A percentile compares a stretch with the other conserved stretches of the same genome.
These are phyloP conservation scores for Phytomonas sp. DNA, from an alignment of 208 protist species.

Conservation along the genomic window DNA sequence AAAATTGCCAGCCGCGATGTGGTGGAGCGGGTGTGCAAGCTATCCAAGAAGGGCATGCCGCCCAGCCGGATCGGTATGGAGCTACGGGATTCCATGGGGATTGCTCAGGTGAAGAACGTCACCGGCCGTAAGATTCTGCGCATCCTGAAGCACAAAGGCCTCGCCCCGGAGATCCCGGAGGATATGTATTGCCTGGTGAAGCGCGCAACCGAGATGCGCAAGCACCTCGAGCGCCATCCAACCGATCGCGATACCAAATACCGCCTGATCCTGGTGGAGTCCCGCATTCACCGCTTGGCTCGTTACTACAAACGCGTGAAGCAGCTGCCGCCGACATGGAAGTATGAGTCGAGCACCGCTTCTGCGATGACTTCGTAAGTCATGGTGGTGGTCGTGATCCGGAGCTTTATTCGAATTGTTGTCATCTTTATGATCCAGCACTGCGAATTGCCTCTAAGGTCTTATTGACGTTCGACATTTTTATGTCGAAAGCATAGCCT, in stretches of 20 bases:
- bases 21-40: conserved; percentile 94
- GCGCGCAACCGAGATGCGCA: conserved; percentile 99
- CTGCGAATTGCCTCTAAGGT: too few relatives aligned
- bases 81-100: conserved; percentile 99
- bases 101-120: conserved; percentile 97
- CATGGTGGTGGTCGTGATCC: neutral
- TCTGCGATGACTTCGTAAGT: conserved; percentile 52
- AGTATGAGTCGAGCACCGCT: conserved; percentile 77
- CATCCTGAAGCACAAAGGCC: conserved; percentile 99
- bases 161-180: conserved; percentile 99
- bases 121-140: conserved; percentile 99
- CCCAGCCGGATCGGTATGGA: conserved; percentile 99
- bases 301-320: conserved; percentile 99
- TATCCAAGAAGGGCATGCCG: conserved; percentile 98
- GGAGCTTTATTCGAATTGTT: too few relatives aligned
- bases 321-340: conserved; percentile 81
- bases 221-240: conserved; percentile 98
- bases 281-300: conserved; percentile 98
- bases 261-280: conserved; percentile 99
- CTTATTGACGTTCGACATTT: too few relatives aligned
- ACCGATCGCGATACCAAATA: conserved; percentile 99
- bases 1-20: conserved; percentile 95
- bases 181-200: conserved; percentile 99
- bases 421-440: too few relatives aligned
- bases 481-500: too few relatives aligned